Evolutionary conservation across 2,329 filamentous ascomycete genomes (phyloP).

Genomic region (Fusarium guadeloupense): DNA sequence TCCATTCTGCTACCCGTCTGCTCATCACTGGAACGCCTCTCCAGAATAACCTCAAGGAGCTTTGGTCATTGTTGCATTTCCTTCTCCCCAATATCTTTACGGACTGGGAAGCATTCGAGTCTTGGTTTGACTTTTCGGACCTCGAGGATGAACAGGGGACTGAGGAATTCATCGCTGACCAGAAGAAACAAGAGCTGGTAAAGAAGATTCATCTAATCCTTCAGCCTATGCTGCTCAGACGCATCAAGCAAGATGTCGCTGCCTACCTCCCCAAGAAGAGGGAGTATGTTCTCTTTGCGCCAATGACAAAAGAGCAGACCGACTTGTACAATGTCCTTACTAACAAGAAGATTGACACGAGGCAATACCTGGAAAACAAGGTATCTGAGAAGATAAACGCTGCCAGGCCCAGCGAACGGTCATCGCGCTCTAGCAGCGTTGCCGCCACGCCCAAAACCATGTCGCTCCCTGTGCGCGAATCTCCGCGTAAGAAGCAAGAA

Average conservation of each 20-base stretch:
- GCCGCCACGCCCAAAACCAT: slow-evolving; percentile 32
- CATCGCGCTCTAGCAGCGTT: slow-evolving; percentile 53
- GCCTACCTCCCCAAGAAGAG: slow-evolving; percentile 92
- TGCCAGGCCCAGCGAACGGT: slow-evolving; percentile 44
- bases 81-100: slow-evolving; percentile 92
- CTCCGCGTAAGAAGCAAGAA: slow-evolving; percentile 47
- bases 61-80: slow-evolving; percentile 96
- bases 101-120: slow-evolving; percentile 90
- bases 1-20: slow-evolving; percentile 88
- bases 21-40: slow-evolving; percentile 94
- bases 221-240: slow-evolving; percentile 86
- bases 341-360: slow-evolving; percentile 66
- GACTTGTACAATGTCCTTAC: slow-evolving; percentile 80
- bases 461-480: slow-evolving; percentile 50
- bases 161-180: slow-evolving; percentile 80
- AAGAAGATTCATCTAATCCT: slow-evolving; percentile 91
- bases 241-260: slow-evolving; percentile 94
- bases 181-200: slow-evolving; percentile 62
- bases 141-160: slow-evolving; percentile 84
- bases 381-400: slow-evolving; percentile 68
- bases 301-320: slow-evolving; percentile 88
- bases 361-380: slow-evolving; percentile 85
- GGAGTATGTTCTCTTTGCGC: slow-evolving; percentile 94
- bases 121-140: slow-evolving; percentile 97
- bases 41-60: slow-evolving; percentile 93